Base-by-base conservation (phyloP, 2,329 filamentous ascomycete genomes). In the Bertia moriformis region DNA sequence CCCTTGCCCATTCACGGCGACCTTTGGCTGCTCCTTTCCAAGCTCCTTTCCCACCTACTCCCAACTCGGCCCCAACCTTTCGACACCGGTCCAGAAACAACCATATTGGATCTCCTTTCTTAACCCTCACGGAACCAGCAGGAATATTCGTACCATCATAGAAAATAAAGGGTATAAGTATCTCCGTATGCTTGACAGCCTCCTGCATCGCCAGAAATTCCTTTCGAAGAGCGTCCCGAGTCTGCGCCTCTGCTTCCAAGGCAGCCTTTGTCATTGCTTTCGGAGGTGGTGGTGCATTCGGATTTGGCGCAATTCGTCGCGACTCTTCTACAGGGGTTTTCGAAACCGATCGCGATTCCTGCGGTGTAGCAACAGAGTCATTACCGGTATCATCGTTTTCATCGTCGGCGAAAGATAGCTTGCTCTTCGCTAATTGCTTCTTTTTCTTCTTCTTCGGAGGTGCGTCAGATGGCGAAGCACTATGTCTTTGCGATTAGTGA, bases 91-190 rank as follows among this genome's bases (percentile, higher is more conserved):
- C 91, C 2, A 98, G 64, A 46, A 96, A 94, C 1, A 95, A 63
- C 91, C 91, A 96, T 18, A 93, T 69, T 41, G 78, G 81, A 52
- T 96, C 91, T 7, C 91, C 89, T 60, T 98, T 98, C 58, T 87
- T 93, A 38, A 96, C 73, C 42, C 80, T 78, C 37, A 89, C 88
- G 13, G 72, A 72, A 1, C 89, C 88, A 14, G 87, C 86, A 0
- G 88, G 83, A 10, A 83, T 82, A 55, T 93, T 89, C 17, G 85
- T 85, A 14, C 91, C 91, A 48, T 96, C 89, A 61, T 95, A 96
- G 55, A 96, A 96, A 3, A 96, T 85, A 57, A 96, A 98, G 0
- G 91, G 91, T 20, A 98, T 80, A 14, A 83, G 70, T 40, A 98
- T 83, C 52, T 95, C 88, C 5, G 87, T 88, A 15, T 76, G 75